These are phyloP conservation scores for Hericium rajendrae DNA, from an alignment of 768 basidiomycete genomes.

Conservation along the genomic window DNA sequence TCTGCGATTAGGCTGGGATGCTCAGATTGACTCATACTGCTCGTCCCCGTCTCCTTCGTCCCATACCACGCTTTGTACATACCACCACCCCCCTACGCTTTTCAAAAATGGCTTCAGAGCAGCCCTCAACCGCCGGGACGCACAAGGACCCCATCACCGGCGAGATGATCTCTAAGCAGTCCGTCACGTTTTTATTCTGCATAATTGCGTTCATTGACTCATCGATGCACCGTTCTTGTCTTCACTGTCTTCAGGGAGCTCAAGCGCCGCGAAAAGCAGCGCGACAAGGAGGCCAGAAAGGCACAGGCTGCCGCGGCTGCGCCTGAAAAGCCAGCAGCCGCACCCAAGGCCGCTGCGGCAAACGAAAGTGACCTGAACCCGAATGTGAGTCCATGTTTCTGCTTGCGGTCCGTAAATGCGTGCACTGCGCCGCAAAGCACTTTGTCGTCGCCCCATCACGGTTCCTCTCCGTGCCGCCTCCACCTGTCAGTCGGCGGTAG, in stretches of 20 bases:
- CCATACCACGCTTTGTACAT: background rate
- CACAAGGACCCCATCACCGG: slow-evolving; percentile 85
- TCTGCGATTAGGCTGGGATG: slow-evolving; percentile 16
- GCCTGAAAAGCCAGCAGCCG: slow-evolving; percentile 26
- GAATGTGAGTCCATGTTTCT: slow-evolving; percentile 48
- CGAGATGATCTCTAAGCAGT: slow-evolving; percentile 97
- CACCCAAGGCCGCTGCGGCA: slow-evolving; percentile 26
- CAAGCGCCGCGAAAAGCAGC: slow-evolving; percentile 85
- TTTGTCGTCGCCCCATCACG: background rate
- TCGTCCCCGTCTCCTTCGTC: slow-evolving; percentile 1
- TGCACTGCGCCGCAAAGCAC: no score
- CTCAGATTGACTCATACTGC: slow-evolving; percentile 17
- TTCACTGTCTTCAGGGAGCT: slow-evolving; percentile 55
- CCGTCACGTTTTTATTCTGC: slow-evolving; percentile 22
- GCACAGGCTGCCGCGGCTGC: slow-evolving; percentile 59
- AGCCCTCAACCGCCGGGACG: slow-evolving; percentile 15
- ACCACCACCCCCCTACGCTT: background rate
- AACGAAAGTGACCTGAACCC: slow-evolving; percentile 85
- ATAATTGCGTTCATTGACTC: slow-evolving; percentile 18
- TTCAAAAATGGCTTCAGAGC: slow-evolving; percentile 29
- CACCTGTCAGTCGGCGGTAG: no score
- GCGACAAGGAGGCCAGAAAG: slow-evolving; percentile 65
- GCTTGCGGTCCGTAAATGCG: background rate
- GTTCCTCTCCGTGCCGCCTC: no score
- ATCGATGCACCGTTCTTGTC: slow-evolving; percentile 20